phyloP scores from a whole-genome alignment of 2,329 filamentous ascomycete species.

The Cladophialophora psammophila region DNA sequence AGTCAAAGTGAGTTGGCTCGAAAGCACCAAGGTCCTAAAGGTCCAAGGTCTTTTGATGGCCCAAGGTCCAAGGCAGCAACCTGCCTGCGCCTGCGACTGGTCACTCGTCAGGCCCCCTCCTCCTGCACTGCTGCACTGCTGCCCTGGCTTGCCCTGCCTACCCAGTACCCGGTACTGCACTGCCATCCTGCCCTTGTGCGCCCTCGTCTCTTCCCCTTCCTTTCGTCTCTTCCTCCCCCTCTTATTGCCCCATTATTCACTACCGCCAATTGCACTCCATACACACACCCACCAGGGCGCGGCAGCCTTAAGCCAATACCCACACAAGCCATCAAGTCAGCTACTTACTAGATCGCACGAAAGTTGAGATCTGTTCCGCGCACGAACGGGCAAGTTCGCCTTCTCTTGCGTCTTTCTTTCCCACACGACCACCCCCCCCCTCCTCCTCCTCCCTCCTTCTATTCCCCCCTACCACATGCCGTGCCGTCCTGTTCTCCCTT shows the following conservation, averaged over 20 bases:
- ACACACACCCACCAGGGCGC: not conserved
- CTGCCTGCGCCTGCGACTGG: not conserved
- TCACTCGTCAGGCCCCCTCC: not conserved
- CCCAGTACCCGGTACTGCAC: no score
- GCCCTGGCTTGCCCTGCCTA: not conserved
- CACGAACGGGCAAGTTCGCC: conserved; percentile 3
- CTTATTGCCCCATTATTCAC: not conserved
- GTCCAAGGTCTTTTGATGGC: no score
- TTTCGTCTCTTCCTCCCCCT: not conserved
- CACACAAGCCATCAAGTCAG: not conserved
- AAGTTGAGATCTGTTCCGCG: not conserved
- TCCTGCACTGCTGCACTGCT: not conserved
- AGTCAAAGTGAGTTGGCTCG: no score
- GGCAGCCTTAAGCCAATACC: conserved; percentile 3
- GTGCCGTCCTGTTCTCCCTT: not conserved
- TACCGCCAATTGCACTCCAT: not conserved
- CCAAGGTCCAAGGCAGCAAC: not conserved
- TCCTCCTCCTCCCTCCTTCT: not conserved
- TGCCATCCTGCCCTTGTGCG: no score
- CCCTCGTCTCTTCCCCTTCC: not conserved
- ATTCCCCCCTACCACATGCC: not conserved
- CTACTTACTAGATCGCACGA: not conserved
- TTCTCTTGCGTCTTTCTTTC: conserved; percentile 6
- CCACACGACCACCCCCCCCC: not conserved
- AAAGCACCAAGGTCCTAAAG: no score